A percentile compares a stretch with the other conserved stretches of the same genome.
Conservation (phyloP, 805 yeast genomes). For the Groenewaldozyma tartarivorans region DNA sequence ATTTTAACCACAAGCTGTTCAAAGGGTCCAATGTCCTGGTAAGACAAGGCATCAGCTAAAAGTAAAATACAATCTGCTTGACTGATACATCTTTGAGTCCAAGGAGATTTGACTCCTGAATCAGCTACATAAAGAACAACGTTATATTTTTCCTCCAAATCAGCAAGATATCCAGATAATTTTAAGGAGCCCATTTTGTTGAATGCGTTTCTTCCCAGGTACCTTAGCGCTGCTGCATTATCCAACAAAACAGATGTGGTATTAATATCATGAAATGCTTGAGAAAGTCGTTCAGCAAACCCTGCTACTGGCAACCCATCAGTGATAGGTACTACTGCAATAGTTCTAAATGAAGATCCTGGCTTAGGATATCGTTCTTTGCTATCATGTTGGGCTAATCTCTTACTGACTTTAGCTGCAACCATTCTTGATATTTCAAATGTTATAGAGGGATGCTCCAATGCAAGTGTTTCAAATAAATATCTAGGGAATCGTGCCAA, state of each 20-base stretch:
- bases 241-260: constrained; percentile 69
- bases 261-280: constrained; percentile 66
- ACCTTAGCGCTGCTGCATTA: constrained; percentile 68
- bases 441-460: constrained; percentile 82
- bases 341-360: constrained; percentile 40
- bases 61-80: constrained; percentile 93
- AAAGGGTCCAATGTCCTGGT: constrained; percentile 73
- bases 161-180: constrained; percentile 82
- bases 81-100: constrained; percentile 88
- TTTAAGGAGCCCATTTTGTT: constrained; percentile 78
- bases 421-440: constrained; percentile 82
- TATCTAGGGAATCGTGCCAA: constrained; percentile 87
- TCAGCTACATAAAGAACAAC: constrained; percentile 88
- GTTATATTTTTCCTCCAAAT: constrained; percentile 79
- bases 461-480: constrained; percentile 73
- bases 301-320: constrained; percentile 78
- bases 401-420: constrained; percentile 41
- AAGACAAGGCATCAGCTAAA: constrained; percentile 72
- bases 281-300: constrained; percentile 65
- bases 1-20: constrained; percentile 66
- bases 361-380: background rate
- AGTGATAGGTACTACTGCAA: constrained; percentile 73
- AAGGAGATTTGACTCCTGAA: constrained; percentile 66
- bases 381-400: background rate
- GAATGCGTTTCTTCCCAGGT: constrained; percentile 87